These are phyloP conservation scores for Saxophila tyrrhenica DNA, from an alignment of 495 filamentous ascomycete genomes.

Conservation along the genomic window DNA sequence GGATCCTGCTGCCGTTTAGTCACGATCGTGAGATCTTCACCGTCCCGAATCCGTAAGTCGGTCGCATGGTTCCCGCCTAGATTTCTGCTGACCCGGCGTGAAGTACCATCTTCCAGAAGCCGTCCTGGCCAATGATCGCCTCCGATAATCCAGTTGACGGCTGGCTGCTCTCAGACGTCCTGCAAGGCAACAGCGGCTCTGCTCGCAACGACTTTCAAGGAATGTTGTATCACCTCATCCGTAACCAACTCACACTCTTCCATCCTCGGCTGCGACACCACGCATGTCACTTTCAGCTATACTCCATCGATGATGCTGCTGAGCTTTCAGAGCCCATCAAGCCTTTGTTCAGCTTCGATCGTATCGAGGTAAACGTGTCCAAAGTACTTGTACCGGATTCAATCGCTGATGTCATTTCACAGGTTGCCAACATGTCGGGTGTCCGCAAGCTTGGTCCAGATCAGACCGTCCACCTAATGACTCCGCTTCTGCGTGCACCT, in stretches of 20 bases:
- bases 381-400: neutral
- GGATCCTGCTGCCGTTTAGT: conserved; percentile 25
- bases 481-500: conserved; percentile 16
- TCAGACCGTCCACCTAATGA: conserved; percentile 12
- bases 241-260: conserved; percentile 15
- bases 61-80: neutral
- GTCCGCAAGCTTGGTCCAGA: conserved; percentile 13
- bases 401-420: neutral
- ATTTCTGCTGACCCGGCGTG: neutral
- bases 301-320: too few relatives aligned
- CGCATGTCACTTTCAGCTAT: conserved; percentile 12
- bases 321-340: too few relatives aligned
- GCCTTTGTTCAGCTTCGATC: too few relatives aligned
- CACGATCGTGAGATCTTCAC: conserved; percentile 13
- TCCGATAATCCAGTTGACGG: conserved; percentile 22
- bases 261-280: conserved; percentile 1
- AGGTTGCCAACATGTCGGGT: conserved; percentile 26
- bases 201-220: conserved; percentile 26
- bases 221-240: conserved; percentile 21
- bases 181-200: neutral
- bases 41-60: conserved; percentile 21
- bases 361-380: conserved; percentile 20
- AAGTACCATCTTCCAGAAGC: conserved; percentile 15
- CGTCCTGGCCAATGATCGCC: conserved; percentile 23
- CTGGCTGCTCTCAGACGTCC: conserved; percentile 19